A percentile compares a stretch with the other conserved stretches of the same genome.
Conservation (phyloP, 352 stramenopile species). For the Blastocystis sp. region DNA sequence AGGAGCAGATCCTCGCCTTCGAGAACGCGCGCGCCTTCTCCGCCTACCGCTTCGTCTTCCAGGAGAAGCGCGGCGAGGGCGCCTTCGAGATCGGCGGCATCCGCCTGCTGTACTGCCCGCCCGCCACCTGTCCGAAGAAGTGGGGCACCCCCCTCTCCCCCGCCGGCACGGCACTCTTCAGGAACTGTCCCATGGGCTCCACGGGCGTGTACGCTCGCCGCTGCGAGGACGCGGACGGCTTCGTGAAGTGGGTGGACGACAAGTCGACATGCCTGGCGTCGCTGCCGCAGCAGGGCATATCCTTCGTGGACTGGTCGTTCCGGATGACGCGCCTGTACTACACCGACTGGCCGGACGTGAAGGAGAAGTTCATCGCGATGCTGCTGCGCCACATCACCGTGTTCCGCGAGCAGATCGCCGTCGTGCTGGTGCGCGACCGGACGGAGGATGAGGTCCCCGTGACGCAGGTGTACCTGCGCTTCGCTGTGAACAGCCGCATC, state of each 20-base stretch:
- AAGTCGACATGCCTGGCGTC: neutral
- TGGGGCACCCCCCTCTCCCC: neutral
- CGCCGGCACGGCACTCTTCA: neutral
- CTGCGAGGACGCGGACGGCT: neutral
- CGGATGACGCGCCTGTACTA: neutral
- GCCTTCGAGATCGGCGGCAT: neutral
- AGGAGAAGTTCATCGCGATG: neutral
- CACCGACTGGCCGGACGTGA: neutral
- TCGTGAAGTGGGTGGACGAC: constrained; percentile 6
- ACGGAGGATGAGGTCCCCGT: neutral
- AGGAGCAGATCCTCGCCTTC: neutral
- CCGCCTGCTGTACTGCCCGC: neutral
- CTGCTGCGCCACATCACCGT: neutral
- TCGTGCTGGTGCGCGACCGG: neutral
- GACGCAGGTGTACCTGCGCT: neutral
- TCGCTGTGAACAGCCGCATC: neutral
- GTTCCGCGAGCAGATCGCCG: neutral
- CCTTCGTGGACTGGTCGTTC: constrained; percentile 30
- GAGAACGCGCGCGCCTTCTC: neutral
- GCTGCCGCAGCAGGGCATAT: neutral
- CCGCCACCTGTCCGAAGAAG: neutral
- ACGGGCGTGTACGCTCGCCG: neutral
- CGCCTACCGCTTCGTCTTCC: constrained; percentile 16
- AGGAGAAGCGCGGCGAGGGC: neutral
- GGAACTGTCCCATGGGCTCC: constrained; percentile 11